phyloP scores from a whole-genome alignment of 1,284 basidiomycete genomes.

The Ustanciosporium gigantosporum region DNA sequence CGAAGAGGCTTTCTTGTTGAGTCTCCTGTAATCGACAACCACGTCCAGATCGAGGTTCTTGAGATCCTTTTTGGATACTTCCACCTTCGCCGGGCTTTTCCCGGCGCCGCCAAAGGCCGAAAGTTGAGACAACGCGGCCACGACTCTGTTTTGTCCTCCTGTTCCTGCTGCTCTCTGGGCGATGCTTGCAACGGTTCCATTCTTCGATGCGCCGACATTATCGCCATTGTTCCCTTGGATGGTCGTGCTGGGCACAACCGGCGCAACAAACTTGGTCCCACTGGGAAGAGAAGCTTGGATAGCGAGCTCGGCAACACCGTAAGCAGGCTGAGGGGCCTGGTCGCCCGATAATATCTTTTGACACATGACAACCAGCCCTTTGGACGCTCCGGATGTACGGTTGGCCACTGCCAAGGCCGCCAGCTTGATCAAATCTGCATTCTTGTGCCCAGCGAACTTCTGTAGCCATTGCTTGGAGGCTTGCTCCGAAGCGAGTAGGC shows the following conservation, averaged over 20 bases:
- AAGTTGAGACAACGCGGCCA: neutral
- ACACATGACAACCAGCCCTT: neutral
- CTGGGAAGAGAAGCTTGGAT: constrained; percentile 7
- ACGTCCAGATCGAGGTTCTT: neutral
- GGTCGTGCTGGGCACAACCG: neutral
- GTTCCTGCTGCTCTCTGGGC: neutral
- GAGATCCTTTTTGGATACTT: neutral
- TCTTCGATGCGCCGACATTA: neutral
- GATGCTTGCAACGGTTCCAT: neutral
- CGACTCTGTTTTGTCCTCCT: neutral
- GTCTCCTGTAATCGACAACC: neutral
- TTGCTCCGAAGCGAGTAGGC: constrained; percentile 1
- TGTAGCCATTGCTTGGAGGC: constrained; percentile 8
- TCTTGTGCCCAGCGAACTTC: constrained; percentile 2
- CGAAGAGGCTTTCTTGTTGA: neutral
- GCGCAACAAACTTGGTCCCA: constrained; percentile 6
- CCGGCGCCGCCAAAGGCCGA: neutral
- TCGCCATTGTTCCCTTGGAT: too few species aligned
- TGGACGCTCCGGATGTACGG: constrained; percentile 4
- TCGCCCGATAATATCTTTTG: neutral
- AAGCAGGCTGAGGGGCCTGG: constrained; percentile 1
- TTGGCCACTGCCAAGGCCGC: constrained; percentile 14
- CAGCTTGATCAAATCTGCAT: constrained; percentile 17
- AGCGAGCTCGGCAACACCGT: constrained; percentile 12
- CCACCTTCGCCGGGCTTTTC: neutral